phyloP scores from a whole-genome alignment of 192 early-diverging fungal species.

The Haplosporangium gracile region DNA sequence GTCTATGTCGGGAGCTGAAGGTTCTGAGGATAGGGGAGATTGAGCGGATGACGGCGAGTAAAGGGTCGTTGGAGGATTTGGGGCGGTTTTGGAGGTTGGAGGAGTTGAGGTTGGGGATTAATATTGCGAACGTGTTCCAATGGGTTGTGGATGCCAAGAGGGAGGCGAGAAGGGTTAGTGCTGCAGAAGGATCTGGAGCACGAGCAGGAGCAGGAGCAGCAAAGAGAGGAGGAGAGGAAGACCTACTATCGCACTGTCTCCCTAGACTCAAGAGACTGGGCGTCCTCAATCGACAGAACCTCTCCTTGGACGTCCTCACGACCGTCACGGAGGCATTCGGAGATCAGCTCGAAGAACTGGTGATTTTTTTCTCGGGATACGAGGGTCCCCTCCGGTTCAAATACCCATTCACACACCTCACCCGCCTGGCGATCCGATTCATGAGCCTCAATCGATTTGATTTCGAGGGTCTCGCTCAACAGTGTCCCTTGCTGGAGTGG shows the following conservation, averaged over 20 bases:
- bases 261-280: conserved; percentile 24
- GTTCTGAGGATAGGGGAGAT: conserved; percentile 12
- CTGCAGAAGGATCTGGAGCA: not conserved
- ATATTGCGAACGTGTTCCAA: not conserved
- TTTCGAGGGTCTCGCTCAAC: not conserved
- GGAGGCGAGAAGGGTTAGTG: not conserved
- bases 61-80: not conserved
- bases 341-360: conserved; percentile 26
- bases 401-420: not conserved
- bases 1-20: conserved; percentile 10
- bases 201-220: not conserved
- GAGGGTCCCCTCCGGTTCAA: not conserved
- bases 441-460: not conserved
- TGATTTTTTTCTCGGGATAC: not conserved
- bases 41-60: not conserved
- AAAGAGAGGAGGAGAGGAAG: not conserved
- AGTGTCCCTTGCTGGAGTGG: conserved; percentile 19
- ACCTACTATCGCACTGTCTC: conserved; percentile 1
- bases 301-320: not conserved
- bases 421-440: conserved; percentile 18
- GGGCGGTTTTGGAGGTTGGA: conserved; percentile 9
- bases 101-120: conserved; percentile 12
- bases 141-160: conserved; percentile 23
- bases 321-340: conserved; percentile 7
- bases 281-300: no score